phyloP scores from a whole-genome alignment of 768 basidiomycete genomes.

The Xerocomellus amylosporus region DNA sequence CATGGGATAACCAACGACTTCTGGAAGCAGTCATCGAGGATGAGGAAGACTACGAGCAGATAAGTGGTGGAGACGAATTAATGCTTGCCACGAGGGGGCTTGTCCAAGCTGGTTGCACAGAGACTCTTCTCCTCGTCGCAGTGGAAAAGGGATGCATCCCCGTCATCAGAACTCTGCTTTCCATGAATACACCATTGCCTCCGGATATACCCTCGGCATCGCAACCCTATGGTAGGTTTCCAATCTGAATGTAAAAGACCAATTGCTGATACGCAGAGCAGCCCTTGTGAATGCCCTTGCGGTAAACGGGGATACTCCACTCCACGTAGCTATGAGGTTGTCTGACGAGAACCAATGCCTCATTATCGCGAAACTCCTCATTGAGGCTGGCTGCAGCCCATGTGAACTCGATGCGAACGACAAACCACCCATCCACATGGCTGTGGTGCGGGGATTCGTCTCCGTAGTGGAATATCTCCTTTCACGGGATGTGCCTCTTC shows the following conservation, averaged over 20 bases:
- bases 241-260: fast-evolving
- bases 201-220: not conserved
- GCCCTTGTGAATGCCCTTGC: not conserved
- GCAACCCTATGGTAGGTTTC: not conserved
- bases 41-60: not conserved
- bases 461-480: not conserved
- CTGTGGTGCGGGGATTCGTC: slow-evolving; percentile 1
- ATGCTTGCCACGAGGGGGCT: not conserved
- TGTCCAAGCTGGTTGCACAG: not conserved
- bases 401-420: not conserved
- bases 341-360: slow-evolving; percentile 6
- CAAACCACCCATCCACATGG: not conserved
- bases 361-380: not conserved
- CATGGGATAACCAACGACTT: slow-evolving; percentile 3
- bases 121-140: slow-evolving; percentile 3
- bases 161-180: not conserved
- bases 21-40: slow-evolving; percentile 1
- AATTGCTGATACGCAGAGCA: not conserved
- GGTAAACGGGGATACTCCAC: slow-evolving; percentile 8
- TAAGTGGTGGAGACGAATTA: not conserved
- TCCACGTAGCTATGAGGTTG: not conserved
- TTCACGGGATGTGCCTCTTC: not conserved
- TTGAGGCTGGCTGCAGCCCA: not conserved
- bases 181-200: not conserved
- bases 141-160: slow-evolving; percentile 4